Conservation (phyloP, 177 flowering plant species). For the Tripterygium wilfordii region DNA sequence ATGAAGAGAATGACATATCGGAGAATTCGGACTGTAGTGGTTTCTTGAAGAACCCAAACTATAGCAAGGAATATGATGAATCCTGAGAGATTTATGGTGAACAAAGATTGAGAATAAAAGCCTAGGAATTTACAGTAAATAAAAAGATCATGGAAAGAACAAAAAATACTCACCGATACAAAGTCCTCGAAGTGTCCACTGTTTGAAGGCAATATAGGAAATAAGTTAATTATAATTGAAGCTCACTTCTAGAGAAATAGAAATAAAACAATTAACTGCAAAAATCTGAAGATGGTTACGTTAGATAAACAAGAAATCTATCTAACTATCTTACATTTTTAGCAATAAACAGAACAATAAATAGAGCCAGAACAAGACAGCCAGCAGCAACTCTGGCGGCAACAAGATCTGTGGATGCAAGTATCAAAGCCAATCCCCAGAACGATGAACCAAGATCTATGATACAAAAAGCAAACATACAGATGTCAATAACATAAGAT, state of each 20-base stretch:
- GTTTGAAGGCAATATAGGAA: constrained; percentile 22
- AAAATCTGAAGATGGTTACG: neutral
- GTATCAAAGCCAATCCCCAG: constrained; percentile 92
- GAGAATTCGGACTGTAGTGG: constrained; percentile 50
- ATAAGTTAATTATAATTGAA: neutral
- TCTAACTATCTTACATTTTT: constrained; percentile 62
- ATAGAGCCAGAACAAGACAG: constrained; percentile 64
- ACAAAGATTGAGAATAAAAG: neutral
- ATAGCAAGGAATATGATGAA: constrained; percentile 72
- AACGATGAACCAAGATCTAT: constrained; percentile 98
- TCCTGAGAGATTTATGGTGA: constrained; percentile 29
- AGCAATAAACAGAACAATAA: constrained; percentile 88
- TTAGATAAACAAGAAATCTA: neutral
- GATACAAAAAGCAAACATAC: constrained; percentile 1
- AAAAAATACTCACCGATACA: constrained; percentile 26
- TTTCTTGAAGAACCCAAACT: constrained; percentile 75
- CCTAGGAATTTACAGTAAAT: constrained; percentile 7
- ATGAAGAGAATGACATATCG: constrained; percentile 81
- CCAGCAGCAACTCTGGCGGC: constrained; percentile 94
- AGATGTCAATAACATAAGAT: too few relatives aligned
- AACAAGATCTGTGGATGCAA: constrained; percentile 85
- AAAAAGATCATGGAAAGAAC: constrained; percentile 20
- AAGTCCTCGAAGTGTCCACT: constrained; percentile 41
- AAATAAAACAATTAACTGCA: constrained; percentile 1
- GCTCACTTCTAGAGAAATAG: too few relatives aligned